Evolutionary conservation across 2,329 filamentous ascomycete genomes (phyloP).

Genomic region (Microascus cirrosus): DNA sequence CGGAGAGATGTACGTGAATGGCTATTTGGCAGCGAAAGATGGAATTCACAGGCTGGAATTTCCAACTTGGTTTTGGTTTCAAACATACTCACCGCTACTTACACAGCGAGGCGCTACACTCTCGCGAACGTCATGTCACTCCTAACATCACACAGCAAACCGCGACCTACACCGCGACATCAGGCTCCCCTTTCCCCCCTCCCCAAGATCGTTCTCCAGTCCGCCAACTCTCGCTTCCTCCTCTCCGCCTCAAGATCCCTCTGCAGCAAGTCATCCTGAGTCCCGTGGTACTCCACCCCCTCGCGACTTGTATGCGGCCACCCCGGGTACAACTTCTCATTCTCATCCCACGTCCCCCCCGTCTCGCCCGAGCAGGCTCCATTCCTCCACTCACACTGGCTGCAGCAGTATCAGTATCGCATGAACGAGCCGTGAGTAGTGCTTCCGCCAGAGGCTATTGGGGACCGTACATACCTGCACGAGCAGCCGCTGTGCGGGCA

Average conservation of each 20-base stretch:
- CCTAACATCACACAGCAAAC: neutral
- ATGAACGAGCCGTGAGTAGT: neutral
- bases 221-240: neutral
- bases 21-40: neutral
- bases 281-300: neutral
- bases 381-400: neutral
- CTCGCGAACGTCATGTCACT: too few relatives aligned
- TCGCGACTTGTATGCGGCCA: neutral
- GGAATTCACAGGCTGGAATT: neutral
- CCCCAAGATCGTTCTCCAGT: neutral
- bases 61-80: too few relatives aligned
- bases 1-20: neutral
- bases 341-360: neutral
- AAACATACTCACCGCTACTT: too few relatives aligned
- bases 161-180: neutral
- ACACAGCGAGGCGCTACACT: too few relatives aligned
- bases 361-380: neutral
- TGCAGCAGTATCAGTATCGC: neutral
- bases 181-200: neutral
- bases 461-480: neutral
- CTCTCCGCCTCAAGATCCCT: neutral
- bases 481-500: too few relatives aligned
- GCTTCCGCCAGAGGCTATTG: neutral
- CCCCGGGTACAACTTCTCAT: neutral
- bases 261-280: slow-evolving; percentile 3